These are phyloP conservation scores for Pseudocercospora cruenta DNA, from an alignment of 2,329 filamentous ascomycete species.

Conservation along the genomic window DNA sequence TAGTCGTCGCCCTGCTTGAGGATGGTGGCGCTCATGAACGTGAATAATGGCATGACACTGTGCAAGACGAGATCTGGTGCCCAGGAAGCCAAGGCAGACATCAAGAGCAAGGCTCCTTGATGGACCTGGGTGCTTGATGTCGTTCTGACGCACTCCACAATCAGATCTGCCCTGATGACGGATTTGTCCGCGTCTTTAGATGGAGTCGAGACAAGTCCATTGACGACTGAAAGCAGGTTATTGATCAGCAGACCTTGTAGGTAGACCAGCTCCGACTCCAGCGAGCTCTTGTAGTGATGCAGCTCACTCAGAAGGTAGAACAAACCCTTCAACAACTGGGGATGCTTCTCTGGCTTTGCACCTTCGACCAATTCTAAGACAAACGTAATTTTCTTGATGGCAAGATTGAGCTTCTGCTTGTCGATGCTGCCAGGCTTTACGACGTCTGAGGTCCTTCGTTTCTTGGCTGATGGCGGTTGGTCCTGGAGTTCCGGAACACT, in stretches of 20 bases:
- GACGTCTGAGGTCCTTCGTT: constrained; percentile 72
- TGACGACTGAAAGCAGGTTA: constrained; percentile 81
- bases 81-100: constrained; percentile 82
- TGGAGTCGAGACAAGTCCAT: constrained; percentile 63
- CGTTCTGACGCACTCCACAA: constrained; percentile 92
- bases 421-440: constrained; percentile 64
- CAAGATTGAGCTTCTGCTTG: constrained; percentile 66
- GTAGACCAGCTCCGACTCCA: constrained; percentile 86
- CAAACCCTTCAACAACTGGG: constrained; percentile 74
- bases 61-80: constrained; percentile 91
- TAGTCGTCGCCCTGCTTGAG: constrained; percentile 94
- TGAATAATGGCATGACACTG: constrained; percentile 99
- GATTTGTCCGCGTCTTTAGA: constrained; percentile 68
- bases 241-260: constrained; percentile 82
- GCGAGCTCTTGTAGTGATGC: constrained; percentile 78
- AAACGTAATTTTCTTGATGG: constrained; percentile 78
- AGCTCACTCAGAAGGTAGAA: constrained; percentile 87
- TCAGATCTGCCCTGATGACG: constrained; percentile 81
- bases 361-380: constrained; percentile 86
- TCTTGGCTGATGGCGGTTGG: constrained; percentile 74
- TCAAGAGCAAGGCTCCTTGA: constrained; percentile 83
- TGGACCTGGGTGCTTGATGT: constrained; percentile 92
- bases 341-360: constrained; percentile 74
- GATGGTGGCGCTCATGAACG: constrained; percentile 92
- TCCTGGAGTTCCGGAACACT: constrained; percentile 73